Base-by-base conservation (phyloP, 257 asterid species). In the Solanum paucissectum region DNA sequence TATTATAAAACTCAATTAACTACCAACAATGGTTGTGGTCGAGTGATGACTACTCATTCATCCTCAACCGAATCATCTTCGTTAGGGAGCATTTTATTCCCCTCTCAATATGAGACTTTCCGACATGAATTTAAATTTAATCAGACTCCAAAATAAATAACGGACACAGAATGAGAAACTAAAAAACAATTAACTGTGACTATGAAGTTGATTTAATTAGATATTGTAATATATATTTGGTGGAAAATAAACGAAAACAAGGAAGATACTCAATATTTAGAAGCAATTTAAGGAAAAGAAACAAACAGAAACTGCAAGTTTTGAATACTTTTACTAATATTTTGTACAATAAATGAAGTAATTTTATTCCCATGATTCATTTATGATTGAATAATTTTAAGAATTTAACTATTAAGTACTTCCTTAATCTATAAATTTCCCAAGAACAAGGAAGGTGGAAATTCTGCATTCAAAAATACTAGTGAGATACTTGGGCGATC, bases 401-500 rank as follows among this genome's bases (percentile, higher is more conserved):
- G 64, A 55, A 79, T 58, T 42, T 29, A 49, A 82, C 69, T 5
- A 82, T 29, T 49, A 29, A 49, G 69, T 82, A 82, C 32, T 82
- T 5, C 68, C 68, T 49, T 81, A 49, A 81, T 81, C 69, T 25
- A 46, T 37, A 46, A 81, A 81, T 81, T 77, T 52, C 18, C 42
- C n/a, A 14, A 29, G 68, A 81, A 62, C 44, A 81, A 49, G 2
- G 23, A 55, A 81, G 29, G 69, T 79, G 37, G 69, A 29, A 20
- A 29, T 32, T 82, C 42, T 44, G 44, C 86, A 82, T 82, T 82
- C 44, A 82, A 82, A 18, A 82, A 81, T 38, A 46, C 42, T 29
- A 79, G 12, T 79, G 25, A 27, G 40, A 81, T 27, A 46, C 66
- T 42, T 25, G 33, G 32, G 37, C 62, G 84, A 82, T 82, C 86